Evolutionary conservation across 805 yeast species (phyloP).

Genomic region (Metahyphopichia silvanorum): DNA sequence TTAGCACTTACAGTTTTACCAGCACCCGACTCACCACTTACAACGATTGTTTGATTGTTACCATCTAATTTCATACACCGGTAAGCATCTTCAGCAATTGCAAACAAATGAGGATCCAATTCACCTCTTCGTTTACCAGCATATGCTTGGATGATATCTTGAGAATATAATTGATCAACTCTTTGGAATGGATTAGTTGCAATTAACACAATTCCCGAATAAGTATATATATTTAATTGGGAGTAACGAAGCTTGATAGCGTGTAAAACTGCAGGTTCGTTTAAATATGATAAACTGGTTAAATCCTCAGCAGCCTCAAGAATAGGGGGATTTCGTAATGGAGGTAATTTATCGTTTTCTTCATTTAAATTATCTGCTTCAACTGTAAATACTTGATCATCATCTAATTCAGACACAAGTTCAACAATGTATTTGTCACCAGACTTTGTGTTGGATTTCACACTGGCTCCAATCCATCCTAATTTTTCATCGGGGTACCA

Average conservation of each 20-base stretch:
- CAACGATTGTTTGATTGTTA: slow-evolving; percentile 91
- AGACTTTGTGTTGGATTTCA: slow-evolving; percentile 39
- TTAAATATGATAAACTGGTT: slow-evolving; percentile 85
- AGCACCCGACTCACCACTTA: slow-evolving; percentile 97
- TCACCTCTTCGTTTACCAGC: slow-evolving; percentile 93
- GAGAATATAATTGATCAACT: slow-evolving; percentile 86
- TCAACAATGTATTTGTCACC: slow-evolving; percentile 47
- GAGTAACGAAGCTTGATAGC: slow-evolving; percentile 88
- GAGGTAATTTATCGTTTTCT: slow-evolving; percentile 61
- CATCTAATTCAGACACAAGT: slow-evolving; percentile 52
- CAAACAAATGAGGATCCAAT: slow-evolving; percentile 93
- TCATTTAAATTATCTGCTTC: slow-evolving; percentile 49
- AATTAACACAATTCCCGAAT: slow-evolving; percentile 93
- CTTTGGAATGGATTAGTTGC: slow-evolving; percentile 95
- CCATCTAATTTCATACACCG: slow-evolving; percentile 86
- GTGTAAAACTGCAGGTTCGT: slow-evolving; percentile 94
- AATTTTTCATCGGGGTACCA: slow-evolving; percentile 74
- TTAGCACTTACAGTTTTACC: slow-evolving; percentile 98
- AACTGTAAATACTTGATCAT: slow-evolving; percentile 38
- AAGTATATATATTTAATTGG: slow-evolving; percentile 89
- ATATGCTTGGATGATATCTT: slow-evolving; percentile 91
- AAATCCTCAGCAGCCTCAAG: slow-evolving; percentile 93
- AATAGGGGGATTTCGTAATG: slow-evolving; percentile 86
- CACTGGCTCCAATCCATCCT: slow-evolving; percentile 76
- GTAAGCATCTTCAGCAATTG: slow-evolving; percentile 97